phyloP scores from a whole-genome alignment of 2,329 filamentous ascomycete genomes.

The Penicillium sp. region DNA sequence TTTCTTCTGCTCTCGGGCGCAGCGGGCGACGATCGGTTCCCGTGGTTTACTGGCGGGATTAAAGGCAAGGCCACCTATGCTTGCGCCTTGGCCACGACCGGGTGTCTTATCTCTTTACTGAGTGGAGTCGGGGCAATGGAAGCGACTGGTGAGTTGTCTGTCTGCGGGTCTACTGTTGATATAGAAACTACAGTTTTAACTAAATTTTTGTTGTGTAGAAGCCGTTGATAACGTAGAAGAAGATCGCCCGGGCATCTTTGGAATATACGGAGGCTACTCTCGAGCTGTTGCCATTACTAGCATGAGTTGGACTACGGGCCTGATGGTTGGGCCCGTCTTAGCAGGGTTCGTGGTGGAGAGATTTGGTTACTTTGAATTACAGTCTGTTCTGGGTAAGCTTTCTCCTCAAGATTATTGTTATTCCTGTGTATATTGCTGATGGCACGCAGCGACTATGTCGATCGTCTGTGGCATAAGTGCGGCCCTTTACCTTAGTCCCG shows the following conservation, averaged over 20 bases:
- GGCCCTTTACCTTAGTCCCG: too few species aligned
- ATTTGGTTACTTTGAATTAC: conserved; percentile 23
- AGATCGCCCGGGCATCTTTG: conserved; percentile 26
- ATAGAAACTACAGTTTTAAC: too few species aligned
- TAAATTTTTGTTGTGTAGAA: conserved; percentile 8
- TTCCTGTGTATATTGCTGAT: too few species aligned
- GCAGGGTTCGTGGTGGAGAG: conserved; percentile 21
- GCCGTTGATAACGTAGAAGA: conserved; percentile 24
- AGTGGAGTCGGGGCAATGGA: conserved; percentile 17
- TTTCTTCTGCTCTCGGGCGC: background rate
- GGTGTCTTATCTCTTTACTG: conserved; percentile 16
- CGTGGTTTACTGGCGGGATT: background rate
- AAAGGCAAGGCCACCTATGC: background rate
- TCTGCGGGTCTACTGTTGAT: too few species aligned
- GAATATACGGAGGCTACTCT: conserved; percentile 29
- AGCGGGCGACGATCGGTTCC: background rate
- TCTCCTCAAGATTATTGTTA: too few species aligned
- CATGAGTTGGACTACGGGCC: conserved; percentile 28
- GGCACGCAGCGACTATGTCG: too few species aligned
- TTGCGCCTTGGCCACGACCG: background rate
- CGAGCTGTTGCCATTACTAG: conserved; percentile 27
- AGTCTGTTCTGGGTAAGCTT: conserved; percentile 13
- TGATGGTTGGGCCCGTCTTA: conserved; percentile 25
- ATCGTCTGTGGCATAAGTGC: too few species aligned
- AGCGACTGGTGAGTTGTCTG: conserved; percentile 7